Evolutionary conservation across 768 basidiomycete genomes (phyloP).

Genomic region (Panaeolus papilionaceus): DNA sequence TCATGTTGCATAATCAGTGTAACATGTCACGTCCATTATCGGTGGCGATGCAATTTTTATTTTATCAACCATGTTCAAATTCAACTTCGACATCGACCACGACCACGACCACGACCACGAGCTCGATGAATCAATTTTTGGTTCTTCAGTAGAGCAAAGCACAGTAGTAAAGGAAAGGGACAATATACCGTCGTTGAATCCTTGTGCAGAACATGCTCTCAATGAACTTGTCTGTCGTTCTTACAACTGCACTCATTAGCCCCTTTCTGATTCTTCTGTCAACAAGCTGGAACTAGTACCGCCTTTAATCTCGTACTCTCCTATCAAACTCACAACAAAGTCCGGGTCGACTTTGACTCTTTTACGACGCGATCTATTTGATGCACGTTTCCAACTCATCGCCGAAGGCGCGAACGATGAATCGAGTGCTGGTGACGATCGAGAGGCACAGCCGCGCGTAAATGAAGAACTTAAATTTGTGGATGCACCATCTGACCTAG

Average conservation of each 20-base stretch:
- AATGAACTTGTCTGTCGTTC: conserved; percentile 40
- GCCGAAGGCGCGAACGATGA: conserved; percentile 46
- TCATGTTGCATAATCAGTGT: neutral
- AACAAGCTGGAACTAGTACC: conserved; percentile 74
- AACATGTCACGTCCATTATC: neutral
- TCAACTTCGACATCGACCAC: conserved; percentile 65
- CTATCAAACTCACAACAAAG: conserved; percentile 56
- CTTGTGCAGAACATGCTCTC: conserved; percentile 37
- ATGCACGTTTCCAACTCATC: conserved; percentile 94
- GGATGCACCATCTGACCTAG: conserved; percentile 86
- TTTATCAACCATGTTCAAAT: conserved; percentile 61
- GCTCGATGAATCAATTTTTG: conserved; percentile 23
- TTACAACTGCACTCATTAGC: conserved; percentile 20
- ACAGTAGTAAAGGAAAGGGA: conserved; percentile 11
- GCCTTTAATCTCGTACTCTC: conserved; percentile 79
- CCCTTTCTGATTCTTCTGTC: conserved; percentile 25
- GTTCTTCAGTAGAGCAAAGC: conserved; percentile 2
- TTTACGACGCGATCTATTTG: conserved; percentile 87
- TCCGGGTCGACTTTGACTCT: conserved; percentile 46
- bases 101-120: conserved; percentile 35
- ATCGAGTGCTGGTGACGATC: conserved; percentile 27
- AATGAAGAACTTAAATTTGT: conserved; percentile 61
- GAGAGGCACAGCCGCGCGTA: conserved; percentile 15
- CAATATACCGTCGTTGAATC: conserved; percentile 29
- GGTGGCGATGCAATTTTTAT: conserved; percentile 4